Evolutionary conservation across 2,329 filamentous ascomycete species (phyloP).

Genomic region (Lasiodiplodia gonubiensis): DNA sequence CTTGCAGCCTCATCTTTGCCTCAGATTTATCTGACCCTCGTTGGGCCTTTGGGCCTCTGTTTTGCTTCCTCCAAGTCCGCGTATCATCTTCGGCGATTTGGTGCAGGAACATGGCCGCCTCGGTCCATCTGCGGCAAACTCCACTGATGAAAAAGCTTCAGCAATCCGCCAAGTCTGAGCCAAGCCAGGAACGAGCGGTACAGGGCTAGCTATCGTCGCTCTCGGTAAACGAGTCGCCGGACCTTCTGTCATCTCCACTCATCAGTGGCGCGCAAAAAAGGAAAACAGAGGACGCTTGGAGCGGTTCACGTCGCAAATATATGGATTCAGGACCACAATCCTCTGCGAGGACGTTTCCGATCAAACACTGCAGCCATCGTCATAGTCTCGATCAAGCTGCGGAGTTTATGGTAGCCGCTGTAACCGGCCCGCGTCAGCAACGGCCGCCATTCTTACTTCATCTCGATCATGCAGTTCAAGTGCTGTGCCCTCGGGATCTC

Average conservation of each 20-base stretch:
- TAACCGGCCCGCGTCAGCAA: too few species aligned
- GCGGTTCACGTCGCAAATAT: neutral
- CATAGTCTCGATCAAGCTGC: neutral
- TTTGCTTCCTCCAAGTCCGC: neutral
- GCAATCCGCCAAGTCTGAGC: neutral
- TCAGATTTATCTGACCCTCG: neutral
- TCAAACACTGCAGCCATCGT: neutral
- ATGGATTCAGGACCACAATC: neutral
- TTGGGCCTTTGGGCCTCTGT: too few species aligned
- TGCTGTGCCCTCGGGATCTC: too few species aligned
- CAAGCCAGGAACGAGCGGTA: too few species aligned
- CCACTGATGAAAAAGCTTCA: neutral
- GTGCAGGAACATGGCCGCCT: neutral
- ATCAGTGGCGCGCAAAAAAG: too few species aligned
- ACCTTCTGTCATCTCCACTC: too few species aligned
- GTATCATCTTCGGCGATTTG: neutral
- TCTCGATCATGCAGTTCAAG: too few species aligned
- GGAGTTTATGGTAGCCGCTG: too few species aligned
- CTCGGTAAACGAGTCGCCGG: neutral
- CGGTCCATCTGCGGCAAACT: slow-evolving; percentile 2
- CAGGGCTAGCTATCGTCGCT: too few species aligned
- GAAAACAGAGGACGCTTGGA: neutral
- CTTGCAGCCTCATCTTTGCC: slow-evolving; percentile 10
- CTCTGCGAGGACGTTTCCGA: too few species aligned
- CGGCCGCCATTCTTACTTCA: too few species aligned